phyloP scores from a whole-genome alignment of 192 early-diverging fungal genomes.

The Rhizophagus clarus region DNA sequence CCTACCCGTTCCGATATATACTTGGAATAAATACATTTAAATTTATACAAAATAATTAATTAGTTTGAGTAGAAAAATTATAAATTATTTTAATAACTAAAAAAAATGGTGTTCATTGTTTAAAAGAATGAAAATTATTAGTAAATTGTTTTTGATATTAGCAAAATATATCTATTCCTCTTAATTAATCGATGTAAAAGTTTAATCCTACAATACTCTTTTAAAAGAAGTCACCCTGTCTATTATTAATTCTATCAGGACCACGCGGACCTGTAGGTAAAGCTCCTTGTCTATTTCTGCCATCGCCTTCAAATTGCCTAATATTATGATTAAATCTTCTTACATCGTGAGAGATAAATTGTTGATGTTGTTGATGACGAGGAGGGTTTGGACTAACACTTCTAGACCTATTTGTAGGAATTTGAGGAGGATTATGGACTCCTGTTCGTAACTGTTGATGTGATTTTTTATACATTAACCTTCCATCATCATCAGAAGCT shows the following conservation, averaged over 20 bases:
- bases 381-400: slow-evolving; percentile 15
- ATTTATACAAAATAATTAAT: too few relatives aligned
- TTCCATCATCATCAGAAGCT: background rate
- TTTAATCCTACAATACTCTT: background rate
- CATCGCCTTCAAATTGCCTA: background rate
- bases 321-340: background rate
- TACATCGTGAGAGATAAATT: background rate
- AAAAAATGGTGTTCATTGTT: too few relatives aligned
- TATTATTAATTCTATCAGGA: background rate
- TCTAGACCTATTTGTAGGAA: slow-evolving; percentile 8
- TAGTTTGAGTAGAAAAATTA: too few relatives aligned
- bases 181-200: too few relatives aligned
- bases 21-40: too few relatives aligned
- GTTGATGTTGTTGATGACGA: background rate
- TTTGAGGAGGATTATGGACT: background rate
- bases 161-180: too few relatives aligned
- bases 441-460: background rate
- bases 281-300: background rate
- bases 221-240: slow-evolving; percentile 12
- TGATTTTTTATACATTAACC: background rate
- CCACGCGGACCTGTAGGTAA: background rate
- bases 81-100: too few relatives aligned
- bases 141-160: too few relatives aligned
- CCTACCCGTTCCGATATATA: background rate
- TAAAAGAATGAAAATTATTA: too few relatives aligned